A percentile compares a stretch with the other conserved stretches of the same genome.
phyloP scores from a whole-genome alignment of 352 stramenopile species.

The Globisporangium abappressorium region DNA sequence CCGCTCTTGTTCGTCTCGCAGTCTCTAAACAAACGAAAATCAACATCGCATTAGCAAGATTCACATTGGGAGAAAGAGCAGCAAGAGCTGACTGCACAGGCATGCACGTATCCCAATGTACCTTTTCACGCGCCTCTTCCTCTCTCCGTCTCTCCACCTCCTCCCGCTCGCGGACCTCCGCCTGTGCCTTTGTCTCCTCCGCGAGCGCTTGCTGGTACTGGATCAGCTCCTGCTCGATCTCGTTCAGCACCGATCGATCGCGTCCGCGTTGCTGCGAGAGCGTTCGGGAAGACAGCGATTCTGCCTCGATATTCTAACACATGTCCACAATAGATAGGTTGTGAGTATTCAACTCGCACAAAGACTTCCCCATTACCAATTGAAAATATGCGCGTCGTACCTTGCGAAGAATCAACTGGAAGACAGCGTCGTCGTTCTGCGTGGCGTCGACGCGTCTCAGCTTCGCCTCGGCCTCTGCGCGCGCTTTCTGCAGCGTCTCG shows the following conservation, averaged over 20 bases:
- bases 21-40: constrained; percentile 9
- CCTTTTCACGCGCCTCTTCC: constrained; percentile 39
- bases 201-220: constrained; percentile 43
- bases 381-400: constrained; percentile 5
- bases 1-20: constrained; percentile 32
- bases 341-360: background rate
- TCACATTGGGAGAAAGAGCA: background rate
- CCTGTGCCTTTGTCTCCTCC: constrained; percentile 26
- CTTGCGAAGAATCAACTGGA: constrained; percentile 29
- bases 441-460: constrained; percentile 25
- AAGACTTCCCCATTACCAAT: too few species aligned
- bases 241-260: constrained; percentile 40
- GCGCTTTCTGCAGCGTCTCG: constrained; percentile 52
- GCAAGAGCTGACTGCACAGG: background rate
- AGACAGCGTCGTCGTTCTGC: constrained; percentile 14
- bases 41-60: background rate
- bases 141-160: constrained; percentile 24
- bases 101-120: background rate
- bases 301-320: constrained; percentile 24
- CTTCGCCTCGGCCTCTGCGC: constrained; percentile 46
- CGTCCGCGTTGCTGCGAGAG: constrained; percentile 38
- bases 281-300: constrained; percentile 30
- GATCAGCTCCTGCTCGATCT: constrained; percentile 44
- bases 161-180: constrained; percentile 31
- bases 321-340: background rate